Evolutionary conservation across 139 green algal species (phyloP).

Genomic region (Chlamydomonas schloesseri): DNA sequence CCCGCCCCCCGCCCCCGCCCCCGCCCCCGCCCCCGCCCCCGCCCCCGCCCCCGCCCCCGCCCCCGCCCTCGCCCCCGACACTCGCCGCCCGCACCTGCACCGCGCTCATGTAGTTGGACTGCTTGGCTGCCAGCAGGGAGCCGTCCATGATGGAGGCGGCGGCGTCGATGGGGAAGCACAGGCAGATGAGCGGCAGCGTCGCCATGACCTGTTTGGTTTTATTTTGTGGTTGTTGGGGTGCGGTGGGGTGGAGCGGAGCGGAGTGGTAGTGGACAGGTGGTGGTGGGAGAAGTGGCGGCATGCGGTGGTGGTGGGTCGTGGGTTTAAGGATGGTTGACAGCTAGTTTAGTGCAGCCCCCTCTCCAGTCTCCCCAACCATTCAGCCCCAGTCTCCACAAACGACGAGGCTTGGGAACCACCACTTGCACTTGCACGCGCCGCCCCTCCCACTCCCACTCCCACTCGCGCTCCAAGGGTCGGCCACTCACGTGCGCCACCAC

Average conservation of each 20-base stretch:
- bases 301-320: no score
- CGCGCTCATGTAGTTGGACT: slow-evolving; percentile 59
- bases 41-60: no score
- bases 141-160: slow-evolving; percentile 64
- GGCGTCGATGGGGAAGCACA: slow-evolving; percentile 61
- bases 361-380: no score
- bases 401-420: no score
- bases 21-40: no score
- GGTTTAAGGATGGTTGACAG: no score
- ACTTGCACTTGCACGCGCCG: no score
- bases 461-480: background rate
- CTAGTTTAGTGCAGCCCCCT: no score
- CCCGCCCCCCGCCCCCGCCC: no score
- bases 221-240: no score
- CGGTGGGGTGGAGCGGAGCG: background rate
- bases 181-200: slow-evolving; percentile 58
- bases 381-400: no score
- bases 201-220: slow-evolving; percentile 50
- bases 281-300: background rate
- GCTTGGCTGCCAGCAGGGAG: slow-evolving; percentile 60
- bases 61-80: no score
- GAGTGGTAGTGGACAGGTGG: background rate
- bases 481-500: slow-evolving; percentile 49
- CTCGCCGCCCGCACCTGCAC: background rate
- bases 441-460: background rate